Base-by-base conservation (phyloP, 257 asterid genomes). In the Lycium ferocissimum region DNA sequence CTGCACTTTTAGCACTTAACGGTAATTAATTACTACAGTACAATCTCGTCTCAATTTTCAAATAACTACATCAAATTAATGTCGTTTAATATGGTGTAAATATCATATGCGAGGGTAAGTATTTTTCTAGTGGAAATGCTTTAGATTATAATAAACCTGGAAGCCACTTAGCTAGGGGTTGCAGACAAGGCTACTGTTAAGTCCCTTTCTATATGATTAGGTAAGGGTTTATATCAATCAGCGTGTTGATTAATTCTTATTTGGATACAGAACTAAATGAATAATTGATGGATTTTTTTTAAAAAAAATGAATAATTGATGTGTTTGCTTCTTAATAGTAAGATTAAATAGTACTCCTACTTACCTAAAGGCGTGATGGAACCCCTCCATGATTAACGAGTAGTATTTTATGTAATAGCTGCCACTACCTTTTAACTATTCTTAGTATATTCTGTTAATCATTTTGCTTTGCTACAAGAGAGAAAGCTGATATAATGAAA, bases 141-240 rank as follows among this genome's bases (percentile, higher is more conserved):
- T 38, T 70, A 33, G 78, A 38, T 15, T 3, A 40, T 71, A 71
- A 71, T 17, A 40, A 40, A 18, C 79, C 22, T 71, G 18, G 53
- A 62, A 20, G 3, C 14, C 22, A 62, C 6, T 20, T 20, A 20
- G 35, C 79, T 40, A 40, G 79, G 15, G 79, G 7, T 35, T 15
- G n/a, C 51, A 14, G 35, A 71, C 6, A 11, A 72, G 35, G 58
- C 54, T 33, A 26, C 17, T 2, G 47, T 22, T 20, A 18, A 62
- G 53, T 80, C 82, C 73, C 14, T 75, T 43, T 54, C 84, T 53
- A 22, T 53, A 22, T 53, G 61, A 35, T 51, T 56, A 70, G 80
- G 38, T 73, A 58, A 83, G 67, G 61, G 37, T 53, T 84, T 78
- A 78, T 11, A 10, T 14, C 78, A 69, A 1, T 59, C 22, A 18